phyloP scores from a whole-genome alignment of 345 rosid genomes.

The Brassica napus region Da-Ae NC_063452.1:59404501-59405000 shows the following conservation, averaged over 20 bases:
- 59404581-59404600: slow-evolving; percentile 16
- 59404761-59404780: slow-evolving; percentile 39
- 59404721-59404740: slow-evolving; percentile 32
- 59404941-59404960: neutral
- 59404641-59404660: slow-evolving; percentile 25
- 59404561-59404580: neutral
- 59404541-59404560: neutral
- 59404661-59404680: slow-evolving; percentile 40
- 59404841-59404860: slow-evolving; percentile 26
- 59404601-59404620: no score
- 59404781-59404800: slow-evolving; percentile 29
- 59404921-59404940: neutral
- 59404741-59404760: slow-evolving; percentile 45
- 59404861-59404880: slow-evolving; percentile 26
- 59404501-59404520: slow-evolving; percentile 1
- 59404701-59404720: slow-evolving; percentile 29
- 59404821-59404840: slow-evolving; percentile 22
- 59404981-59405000: neutral
- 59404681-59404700: slow-evolving; percentile 49
- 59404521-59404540: slow-evolving; percentile 34
- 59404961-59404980: neutral
- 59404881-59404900: slow-evolving; percentile 34
- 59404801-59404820: slow-evolving; percentile 30
- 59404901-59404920: neutral
- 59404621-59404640: neutral